Evolutionary conservation across 129 eudicot species (phyloP), one percentile per base, ranked within the genome.

Genomic region (Flaveria linearis): DNA sequence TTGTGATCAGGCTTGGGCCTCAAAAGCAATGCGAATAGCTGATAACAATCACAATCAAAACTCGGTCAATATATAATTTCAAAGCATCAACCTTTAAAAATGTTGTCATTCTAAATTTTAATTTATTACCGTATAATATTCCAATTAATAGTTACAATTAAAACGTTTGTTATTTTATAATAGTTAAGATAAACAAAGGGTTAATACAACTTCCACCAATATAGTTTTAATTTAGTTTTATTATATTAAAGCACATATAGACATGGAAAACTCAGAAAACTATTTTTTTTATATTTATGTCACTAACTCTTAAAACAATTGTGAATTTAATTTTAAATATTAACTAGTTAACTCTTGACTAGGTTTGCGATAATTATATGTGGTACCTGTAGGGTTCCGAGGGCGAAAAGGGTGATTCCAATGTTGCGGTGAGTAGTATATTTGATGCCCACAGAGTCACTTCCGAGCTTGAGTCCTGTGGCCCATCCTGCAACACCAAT

Each of bases 1-100:
- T 89, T 88, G 93, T 93, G 86, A 43, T 93, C 97, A 20, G 93
- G 93, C 87, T 87, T 84, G 1, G 98, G 98, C 84, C 98, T 90
- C 84, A 93, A 60, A 14, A 93, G 86, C 71, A 93, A 73, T 11
- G 97, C 98, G 73, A 87, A 88, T 23, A 82, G 86, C 97, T 91
- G 64, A 73, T 58, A 68, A 67, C 18, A 58, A 72, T 20, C 13
- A 56, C 26, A 7, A 51, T 51, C 20, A 51, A 14, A 51, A 51
- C 20, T 16, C 5, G 5, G 7, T 47, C 52, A 12, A 0, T 9
- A 47, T 47, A 12, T 2, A 47, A 2, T 47, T 47, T 12, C 0
- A 13, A 47, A 13, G 5, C n/a, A 47, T 12, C 52, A 10, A 47
- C 52, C 6, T 47, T 0, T 47, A 47, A 47, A 13, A 47, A 47